phyloP scores from a whole-genome alignment of 179 eudicot species.

The Dionaea muscipula region DNA sequence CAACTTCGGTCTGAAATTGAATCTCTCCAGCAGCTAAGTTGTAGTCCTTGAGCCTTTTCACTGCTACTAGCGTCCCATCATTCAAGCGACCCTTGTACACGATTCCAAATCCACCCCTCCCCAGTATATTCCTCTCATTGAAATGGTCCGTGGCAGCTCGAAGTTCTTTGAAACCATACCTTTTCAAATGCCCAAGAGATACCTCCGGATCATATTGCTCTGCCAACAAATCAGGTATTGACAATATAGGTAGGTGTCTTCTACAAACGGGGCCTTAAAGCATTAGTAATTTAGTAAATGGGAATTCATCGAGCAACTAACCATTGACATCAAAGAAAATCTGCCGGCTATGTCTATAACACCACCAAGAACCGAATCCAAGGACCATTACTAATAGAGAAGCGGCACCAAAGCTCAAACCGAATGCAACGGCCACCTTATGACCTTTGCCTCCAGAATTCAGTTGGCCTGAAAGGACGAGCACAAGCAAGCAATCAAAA shows the following conservation, averaged over 20 bases:
- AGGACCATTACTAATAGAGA: conserved; percentile 23
- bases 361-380: conserved; percentile 63
- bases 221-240: conserved; percentile 17
- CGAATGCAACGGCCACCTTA: conserved; percentile 49
- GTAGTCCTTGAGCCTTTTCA: conserved; percentile 69
- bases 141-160: conserved; percentile 70
- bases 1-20: conserved; percentile 86
- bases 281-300: no score
- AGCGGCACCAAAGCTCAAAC: conserved; percentile 63
- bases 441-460: conserved; percentile 37
- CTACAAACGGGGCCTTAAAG: no score
- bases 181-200: conserved; percentile 63
- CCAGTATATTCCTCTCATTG: conserved; percentile 56
- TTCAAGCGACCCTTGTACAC: conserved; percentile 62
- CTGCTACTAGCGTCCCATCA: conserved; percentile 73
- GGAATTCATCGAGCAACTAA: conserved; percentile 17
- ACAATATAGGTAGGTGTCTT: no score
- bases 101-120: conserved; percentile 79
- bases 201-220: conserved; percentile 83
- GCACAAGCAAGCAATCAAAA: neutral
- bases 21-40: conserved; percentile 58
- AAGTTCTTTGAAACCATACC: conserved; percentile 64
- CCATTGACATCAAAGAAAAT: conserved; percentile 91
- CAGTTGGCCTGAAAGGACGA: conserved; percentile 26
- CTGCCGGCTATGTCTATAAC: conserved; percentile 61